A percentile compares a stretch with the other conserved stretches of the same genome.
Conservation (phyloP, 1,284 basidiomycete genomes). For the Cryptococcus wingfieldii region DNA sequence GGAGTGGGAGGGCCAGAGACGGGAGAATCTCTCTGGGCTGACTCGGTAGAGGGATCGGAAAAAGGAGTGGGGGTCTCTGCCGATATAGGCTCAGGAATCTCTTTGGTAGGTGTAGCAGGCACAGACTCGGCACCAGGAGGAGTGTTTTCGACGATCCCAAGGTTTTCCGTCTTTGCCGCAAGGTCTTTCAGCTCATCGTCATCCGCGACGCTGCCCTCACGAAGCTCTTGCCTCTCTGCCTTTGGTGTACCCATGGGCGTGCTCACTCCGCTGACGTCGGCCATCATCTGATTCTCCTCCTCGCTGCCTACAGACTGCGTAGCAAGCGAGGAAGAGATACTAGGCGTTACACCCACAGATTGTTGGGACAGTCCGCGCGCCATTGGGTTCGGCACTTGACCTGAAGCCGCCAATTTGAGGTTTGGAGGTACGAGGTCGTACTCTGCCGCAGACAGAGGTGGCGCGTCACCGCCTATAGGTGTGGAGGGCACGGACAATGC, state of each 20-base stretch:
- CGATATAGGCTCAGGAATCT: not conserved
- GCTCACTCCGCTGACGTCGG: constrained; percentile 40
- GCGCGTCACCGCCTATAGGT: constrained; percentile 22
- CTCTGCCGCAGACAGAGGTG: constrained; percentile 15
- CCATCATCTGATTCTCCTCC: constrained; percentile 31
- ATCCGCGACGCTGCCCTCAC: constrained; percentile 23
- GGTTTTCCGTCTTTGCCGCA: constrained; percentile 3
- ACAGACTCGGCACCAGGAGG: constrained; percentile 3
- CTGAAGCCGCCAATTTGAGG: constrained; percentile 28
- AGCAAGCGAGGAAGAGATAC: constrained; percentile 29
- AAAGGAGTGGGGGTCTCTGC: not conserved
- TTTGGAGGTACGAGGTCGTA: constrained; percentile 38
- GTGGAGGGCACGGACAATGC: constrained; percentile 39
- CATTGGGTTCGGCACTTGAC: constrained; percentile 13
- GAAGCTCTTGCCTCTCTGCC: constrained; percentile 30
- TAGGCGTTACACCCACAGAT: constrained; percentile 11
- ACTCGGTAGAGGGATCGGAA: no score
- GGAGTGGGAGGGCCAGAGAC: not conserved
- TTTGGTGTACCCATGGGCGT: constrained; percentile 43
- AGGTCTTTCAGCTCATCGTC: constrained; percentile 15
- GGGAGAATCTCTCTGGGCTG: not conserved
- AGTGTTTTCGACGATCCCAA: constrained; percentile 4
- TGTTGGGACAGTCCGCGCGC: constrained; percentile 11
- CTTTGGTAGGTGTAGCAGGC: constrained; percentile 1
- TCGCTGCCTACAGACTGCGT: constrained; percentile 29